Conservation (phyloP, 1,284 basidiomycete genomes). For the Cutaneotrichosporon arboriforme region DNA sequence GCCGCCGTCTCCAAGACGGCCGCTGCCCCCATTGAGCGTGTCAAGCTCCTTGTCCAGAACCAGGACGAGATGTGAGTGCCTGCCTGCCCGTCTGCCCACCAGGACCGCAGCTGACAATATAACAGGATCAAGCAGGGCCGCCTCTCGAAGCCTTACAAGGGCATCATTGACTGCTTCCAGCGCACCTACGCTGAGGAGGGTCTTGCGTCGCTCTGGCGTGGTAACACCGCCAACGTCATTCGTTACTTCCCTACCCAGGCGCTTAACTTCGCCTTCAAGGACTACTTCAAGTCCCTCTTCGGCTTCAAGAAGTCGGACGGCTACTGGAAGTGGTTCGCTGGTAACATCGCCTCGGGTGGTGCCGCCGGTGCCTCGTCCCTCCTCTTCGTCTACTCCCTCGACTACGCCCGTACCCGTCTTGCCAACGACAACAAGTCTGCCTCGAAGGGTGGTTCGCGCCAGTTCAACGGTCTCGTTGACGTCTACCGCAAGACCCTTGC, state of each 20-base stretch:
- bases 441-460: conserved; percentile 79
- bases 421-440: conserved; percentile 90
- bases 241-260: conserved; percentile 97
- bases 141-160: conserved; percentile 87
- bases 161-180: conserved; percentile 76
- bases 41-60: conserved; percentile 96
- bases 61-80: conserved; percentile 56
- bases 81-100: not conserved
- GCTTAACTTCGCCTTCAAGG: conserved; percentile 95
- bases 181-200: conserved; percentile 91
- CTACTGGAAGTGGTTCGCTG: conserved; percentile 85
- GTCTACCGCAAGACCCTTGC: conserved; percentile 89
- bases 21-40: conserved; percentile 97
- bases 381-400: conserved; percentile 92
- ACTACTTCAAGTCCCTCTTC: conserved; percentile 93
- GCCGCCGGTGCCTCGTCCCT: conserved; percentile 92
- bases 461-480: conserved; percentile 89
- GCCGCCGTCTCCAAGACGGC: conserved; percentile 91
- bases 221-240: conserved; percentile 96
- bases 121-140: conserved; percentile 87
- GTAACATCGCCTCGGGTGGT: conserved; percentile 93
- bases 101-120: not conserved
- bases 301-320: conserved; percentile 84
- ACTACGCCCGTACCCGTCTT: conserved; percentile 92
- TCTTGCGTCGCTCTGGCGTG: conserved; percentile 83